Evolutionary conservation across 2,329 filamentous ascomycete genomes (phyloP).

Genomic region (Aureobasidium musti): DNA sequence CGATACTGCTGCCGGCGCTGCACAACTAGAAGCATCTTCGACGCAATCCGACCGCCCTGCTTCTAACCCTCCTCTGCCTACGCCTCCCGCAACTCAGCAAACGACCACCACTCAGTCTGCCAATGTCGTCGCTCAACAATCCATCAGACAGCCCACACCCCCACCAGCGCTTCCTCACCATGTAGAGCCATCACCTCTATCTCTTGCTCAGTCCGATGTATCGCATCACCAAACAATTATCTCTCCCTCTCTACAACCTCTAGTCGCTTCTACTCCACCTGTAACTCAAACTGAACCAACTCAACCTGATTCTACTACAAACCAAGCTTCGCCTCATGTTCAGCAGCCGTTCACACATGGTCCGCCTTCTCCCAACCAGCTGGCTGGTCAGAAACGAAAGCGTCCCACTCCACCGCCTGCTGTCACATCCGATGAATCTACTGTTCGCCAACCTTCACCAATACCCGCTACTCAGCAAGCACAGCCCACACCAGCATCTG

Average conservation of each 20-base stretch:
- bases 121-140: not conserved
- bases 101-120: not conserved
- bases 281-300: not conserved
- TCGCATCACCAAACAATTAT: not conserved
- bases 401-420: constrained; percentile 6
- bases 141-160: constrained; percentile 3
- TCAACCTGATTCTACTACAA: not conserved
- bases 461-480: not conserved
- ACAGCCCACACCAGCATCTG: not conserved
- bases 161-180: constrained; percentile 9
- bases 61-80: constrained; percentile 7
- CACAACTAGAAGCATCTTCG: not conserved
- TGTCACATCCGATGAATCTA: not conserved
- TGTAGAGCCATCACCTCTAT: constrained; percentile 21
- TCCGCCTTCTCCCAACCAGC: constrained; percentile 16
- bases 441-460: not conserved
- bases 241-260: not conserved
- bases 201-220: constrained; percentile 11
- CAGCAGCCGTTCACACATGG: not conserved
- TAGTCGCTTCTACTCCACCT: not conserved
- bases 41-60: not conserved
- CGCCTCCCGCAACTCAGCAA: constrained; percentile 20
- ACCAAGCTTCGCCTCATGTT: not conserved
- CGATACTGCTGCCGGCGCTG: not conserved
- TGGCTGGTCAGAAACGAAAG: constrained; percentile 28